Base-by-base conservation (phyloP, 2,329 filamentous ascomycete genomes). In the Xylariales sp. region DNA sequence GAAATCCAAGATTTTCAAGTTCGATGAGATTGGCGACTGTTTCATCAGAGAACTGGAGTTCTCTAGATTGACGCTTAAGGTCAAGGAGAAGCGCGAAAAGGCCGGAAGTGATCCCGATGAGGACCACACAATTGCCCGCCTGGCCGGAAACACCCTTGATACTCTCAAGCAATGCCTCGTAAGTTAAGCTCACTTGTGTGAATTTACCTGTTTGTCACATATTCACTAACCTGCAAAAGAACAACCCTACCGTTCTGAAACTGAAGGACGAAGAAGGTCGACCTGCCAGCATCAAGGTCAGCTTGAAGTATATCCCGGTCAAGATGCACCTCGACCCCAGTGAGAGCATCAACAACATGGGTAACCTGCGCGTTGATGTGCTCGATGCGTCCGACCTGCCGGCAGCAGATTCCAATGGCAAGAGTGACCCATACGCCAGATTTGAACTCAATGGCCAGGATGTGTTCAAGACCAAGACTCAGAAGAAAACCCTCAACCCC, bases 341-440 rank as follows among this genome's bases (percentile, higher is more conserved):
- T 53, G 93, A 98, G 65, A 96, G 89, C 55, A 95, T 98, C 72
- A 97, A 96, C 77, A 98, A 98, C 65, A 95, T 95, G 80, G 93
- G 93, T 42, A 90, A 82, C 41, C 81, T 98, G 16, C 86, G 90
- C 15, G 88, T 98, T n/a, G 89, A 97, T 53, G 76, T 98, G 14
- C 69, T 97, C 25, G 89, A 95, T 60, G 93, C 83, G 14, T 69
- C 78, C 7, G 83, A 95, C 42, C 76, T 98, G n/a, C 93, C 93
- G 6, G 83, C 93, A 2, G 91, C 91, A 19, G 93, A 98, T 56
- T 83, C 89, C 23, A 98, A 98, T 57, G 93, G 93, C 50, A 97
- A 85, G 74, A 96, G 89, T 53, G 93, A 98, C 56, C 93, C 93
- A 5, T 98, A 91, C 70, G 94, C 87, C 76, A 91, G 91, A 56